These are phyloP conservation scores for Rhodotorula sp. DNA, from an alignment of 1,284 basidiomycete species.

Conservation along the genomic window DNA sequence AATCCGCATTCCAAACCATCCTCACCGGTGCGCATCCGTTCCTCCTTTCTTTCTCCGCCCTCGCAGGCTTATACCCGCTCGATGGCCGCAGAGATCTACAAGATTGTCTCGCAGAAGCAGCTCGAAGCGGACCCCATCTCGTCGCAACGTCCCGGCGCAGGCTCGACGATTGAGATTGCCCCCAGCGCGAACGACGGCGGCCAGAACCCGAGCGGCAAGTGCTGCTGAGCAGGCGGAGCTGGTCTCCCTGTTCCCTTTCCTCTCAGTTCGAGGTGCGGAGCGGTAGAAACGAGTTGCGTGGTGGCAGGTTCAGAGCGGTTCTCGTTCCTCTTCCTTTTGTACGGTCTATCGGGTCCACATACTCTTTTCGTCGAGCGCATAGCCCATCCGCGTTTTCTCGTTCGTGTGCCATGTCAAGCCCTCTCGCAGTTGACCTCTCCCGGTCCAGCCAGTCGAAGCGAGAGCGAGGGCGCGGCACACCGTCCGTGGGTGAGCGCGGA, in stretches of 20 bases:
- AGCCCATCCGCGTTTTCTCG: too few species aligned
- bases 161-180: conserved; percentile 54
- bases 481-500: too few species aligned
- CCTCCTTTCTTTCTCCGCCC: not conserved
- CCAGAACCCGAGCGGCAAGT: conserved; percentile 37
- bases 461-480: too few species aligned
- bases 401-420: too few species aligned
- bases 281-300: not conserved
- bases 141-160: conserved; percentile 40
- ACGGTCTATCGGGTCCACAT: too few species aligned
- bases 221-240: conserved; percentile 39
- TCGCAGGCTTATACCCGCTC: not conserved
- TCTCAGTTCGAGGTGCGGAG: not conserved
- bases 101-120: conserved; percentile 83
- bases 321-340: too few species aligned
- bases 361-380: too few species aligned
- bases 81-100: conserved; percentile 76
- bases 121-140: conserved; percentile 74
- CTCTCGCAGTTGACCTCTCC: too few species aligned
- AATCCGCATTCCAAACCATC: conserved; percentile 94
- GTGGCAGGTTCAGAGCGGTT: too few species aligned
- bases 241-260: not conserved
- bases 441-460: too few species aligned
- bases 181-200: conserved; percentile 61
- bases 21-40: conserved; percentile 68